Percentiles rank a stretch among this genome's conserved stretches.
Conservation (phyloP, 2,329 filamentous ascomycete genomes). For the Bipolaris sorokiniana region DNA sequence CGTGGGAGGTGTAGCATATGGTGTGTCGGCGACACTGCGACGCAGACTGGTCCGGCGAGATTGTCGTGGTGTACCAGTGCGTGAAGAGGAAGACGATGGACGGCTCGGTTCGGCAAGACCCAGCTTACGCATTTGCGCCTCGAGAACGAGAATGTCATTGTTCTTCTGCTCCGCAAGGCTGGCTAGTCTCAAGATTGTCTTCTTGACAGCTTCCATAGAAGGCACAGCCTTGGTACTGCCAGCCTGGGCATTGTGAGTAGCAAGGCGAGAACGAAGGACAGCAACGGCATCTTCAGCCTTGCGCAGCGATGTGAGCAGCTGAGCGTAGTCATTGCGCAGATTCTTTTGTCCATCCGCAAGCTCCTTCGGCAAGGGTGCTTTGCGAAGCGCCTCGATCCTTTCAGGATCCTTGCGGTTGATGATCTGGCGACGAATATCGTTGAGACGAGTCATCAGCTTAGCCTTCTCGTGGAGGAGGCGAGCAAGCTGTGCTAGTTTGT, state of each 20-base stretch:
- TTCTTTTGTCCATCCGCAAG: slow-evolving; percentile 84
- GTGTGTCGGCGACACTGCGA: slow-evolving; percentile 31
- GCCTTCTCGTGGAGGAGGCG: slow-evolving; percentile 73
- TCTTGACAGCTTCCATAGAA: slow-evolving; percentile 88
- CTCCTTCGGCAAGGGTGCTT: slow-evolving; percentile 81
- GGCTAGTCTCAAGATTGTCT: slow-evolving; percentile 92
- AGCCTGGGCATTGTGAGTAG: slow-evolving; percentile 60
- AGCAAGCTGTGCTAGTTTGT: slow-evolving; percentile 71
- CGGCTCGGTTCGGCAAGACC: slow-evolving; percentile 36
- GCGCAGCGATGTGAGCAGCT: slow-evolving; percentile 74
- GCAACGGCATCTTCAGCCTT: slow-evolving; percentile 82
- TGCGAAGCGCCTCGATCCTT: slow-evolving; percentile 67
- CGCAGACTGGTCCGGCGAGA: slow-evolving; percentile 22
- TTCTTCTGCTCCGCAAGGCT: slow-evolving; percentile 89
- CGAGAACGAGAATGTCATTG: slow-evolving; percentile 87
- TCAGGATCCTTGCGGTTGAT: slow-evolving; percentile 71
- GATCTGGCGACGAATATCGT: slow-evolving; percentile 79
- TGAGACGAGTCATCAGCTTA: slow-evolving; percentile 72
- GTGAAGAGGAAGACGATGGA: slow-evolving; percentile 32
- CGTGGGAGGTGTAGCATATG: slow-evolving; percentile 49
- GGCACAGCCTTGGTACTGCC: slow-evolving; percentile 62
- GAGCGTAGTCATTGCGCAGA: slow-evolving; percentile 75
- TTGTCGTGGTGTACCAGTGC: slow-evolving; percentile 27
- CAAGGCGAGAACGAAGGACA: slow-evolving; percentile 78
- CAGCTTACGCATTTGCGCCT: slow-evolving; percentile 81